Evolutionary conservation across 2,329 filamentous ascomycete species (phyloP).

Genomic region (Penicillium sp.): DNA sequence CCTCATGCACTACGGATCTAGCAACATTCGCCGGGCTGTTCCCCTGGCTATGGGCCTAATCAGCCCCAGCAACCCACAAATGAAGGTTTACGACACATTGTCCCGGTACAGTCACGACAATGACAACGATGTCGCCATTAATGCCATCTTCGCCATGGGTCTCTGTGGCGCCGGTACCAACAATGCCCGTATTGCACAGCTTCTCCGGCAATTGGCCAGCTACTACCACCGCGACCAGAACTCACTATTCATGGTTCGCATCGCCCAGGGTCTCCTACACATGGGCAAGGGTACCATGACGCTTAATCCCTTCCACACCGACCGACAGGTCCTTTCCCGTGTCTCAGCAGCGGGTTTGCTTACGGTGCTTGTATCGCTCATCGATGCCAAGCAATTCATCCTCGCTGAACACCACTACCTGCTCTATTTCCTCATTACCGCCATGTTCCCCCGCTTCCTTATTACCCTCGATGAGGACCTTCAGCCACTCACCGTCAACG

Average conservation of each 20-base stretch:
- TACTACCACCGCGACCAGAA: conserved; percentile 98
- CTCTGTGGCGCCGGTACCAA: conserved; percentile 95
- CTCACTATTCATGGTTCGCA: conserved; percentile 97
- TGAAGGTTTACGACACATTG: conserved; percentile 99
- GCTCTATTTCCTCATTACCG: conserved; percentile 93
- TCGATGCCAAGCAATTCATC: conserved; percentile 87
- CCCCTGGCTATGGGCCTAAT: conserved; percentile 95
- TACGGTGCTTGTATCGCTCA: conserved; percentile 85
- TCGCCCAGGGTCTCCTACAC: conserved; percentile 93
- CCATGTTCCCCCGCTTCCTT: conserved; percentile 95
- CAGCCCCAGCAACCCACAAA: conserved; percentile 96
- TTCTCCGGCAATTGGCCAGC: conserved; percentile 89
- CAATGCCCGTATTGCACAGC: conserved; percentile 91
- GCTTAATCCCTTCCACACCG: conserved; percentile 98
- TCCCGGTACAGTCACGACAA: conserved; percentile 98
- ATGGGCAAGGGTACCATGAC: conserved; percentile 99
- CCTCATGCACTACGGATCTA: conserved; percentile 97
- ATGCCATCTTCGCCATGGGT: conserved; percentile 99
- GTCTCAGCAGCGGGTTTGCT: conserved; percentile 87
- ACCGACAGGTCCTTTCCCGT: conserved; percentile 89
- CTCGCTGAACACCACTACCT: conserved; percentile 79
- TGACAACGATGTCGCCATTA: conserved; percentile 96
- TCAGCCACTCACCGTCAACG: conserved; percentile 90
- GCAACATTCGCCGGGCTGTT: conserved; percentile 94
- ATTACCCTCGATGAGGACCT: conserved; percentile 94